Evolutionary conservation across 768 basidiomycete genomes (phyloP).

Genomic region (Hypsizygus marmoreus): DNA sequence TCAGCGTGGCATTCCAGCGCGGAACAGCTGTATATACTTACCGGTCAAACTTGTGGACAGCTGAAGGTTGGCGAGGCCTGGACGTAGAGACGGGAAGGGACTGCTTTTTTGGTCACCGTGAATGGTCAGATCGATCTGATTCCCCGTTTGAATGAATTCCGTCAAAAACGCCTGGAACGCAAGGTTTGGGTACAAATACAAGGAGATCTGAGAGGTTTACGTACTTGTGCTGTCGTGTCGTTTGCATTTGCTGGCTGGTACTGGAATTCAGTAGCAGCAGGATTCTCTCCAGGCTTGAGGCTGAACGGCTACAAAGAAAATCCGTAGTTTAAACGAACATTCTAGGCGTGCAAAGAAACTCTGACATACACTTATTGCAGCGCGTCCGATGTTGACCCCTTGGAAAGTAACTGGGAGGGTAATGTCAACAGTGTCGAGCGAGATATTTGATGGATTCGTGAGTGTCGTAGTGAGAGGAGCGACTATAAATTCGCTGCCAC

Average conservation of each 20-base stretch:
- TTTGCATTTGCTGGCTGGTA: constrained; percentile 67
- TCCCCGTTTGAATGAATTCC: constrained; percentile 56
- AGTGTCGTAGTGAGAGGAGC: constrained; percentile 59
- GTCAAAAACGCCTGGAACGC: constrained; percentile 52
- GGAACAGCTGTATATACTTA: constrained; percentile 15
- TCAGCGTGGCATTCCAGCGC: background rate
- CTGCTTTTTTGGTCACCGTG: constrained; percentile 61
- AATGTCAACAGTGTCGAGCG: constrained; percentile 57
- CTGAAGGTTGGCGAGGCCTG: constrained; percentile 54
- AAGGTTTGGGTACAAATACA: background rate
- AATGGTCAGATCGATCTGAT: constrained; percentile 52
- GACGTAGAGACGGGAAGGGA: constrained; percentile 60
- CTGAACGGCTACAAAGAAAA: constrained; percentile 45
- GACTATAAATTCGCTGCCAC: constrained; percentile 60
- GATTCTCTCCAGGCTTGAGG: constrained; percentile 59
- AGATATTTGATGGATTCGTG: constrained; percentile 69
- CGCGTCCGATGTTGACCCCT: constrained; percentile 57
- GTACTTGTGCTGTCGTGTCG: constrained; percentile 61
- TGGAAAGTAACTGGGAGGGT: constrained; percentile 61
- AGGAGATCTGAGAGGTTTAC: background rate
- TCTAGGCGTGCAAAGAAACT: background rate
- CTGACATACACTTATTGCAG: constrained; percentile 54
- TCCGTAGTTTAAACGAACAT: background rate
- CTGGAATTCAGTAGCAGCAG: constrained; percentile 59
- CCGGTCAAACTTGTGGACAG: constrained; percentile 53